Base-by-base conservation (phyloP, 1,284 basidiomycete genomes). In the Trichosporon asahii region DNA sequence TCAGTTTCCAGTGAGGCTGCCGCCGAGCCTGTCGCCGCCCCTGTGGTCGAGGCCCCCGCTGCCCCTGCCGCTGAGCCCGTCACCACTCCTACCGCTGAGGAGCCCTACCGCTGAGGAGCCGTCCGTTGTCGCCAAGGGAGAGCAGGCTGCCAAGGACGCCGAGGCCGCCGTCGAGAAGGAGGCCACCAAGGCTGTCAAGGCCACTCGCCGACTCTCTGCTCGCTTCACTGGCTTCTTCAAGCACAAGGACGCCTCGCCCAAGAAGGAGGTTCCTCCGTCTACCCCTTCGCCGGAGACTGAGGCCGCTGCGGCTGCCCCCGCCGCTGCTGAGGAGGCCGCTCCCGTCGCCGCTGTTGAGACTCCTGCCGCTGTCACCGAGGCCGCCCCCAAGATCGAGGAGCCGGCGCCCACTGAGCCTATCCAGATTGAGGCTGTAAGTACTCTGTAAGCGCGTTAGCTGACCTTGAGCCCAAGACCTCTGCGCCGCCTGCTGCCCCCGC, bases 191-290 rank as follows among this genome's bases (percentile, higher is more conserved):
- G 72, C 71, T 18, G 67, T 76, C 71, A 82, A 82, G 73, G 76
- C 78, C 60, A 72, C 74, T 68, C 80, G 81, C 70, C 79, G 81
- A 49, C 74, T 83, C 29, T 83, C 81, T 15, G 77, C 79, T 55
- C 79, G 80, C 64, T 75, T 82, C 74, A 78, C 75, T 61, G 76
- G 76, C 67, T 79, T 80, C 72, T 73, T 74, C 72, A 69, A 70
- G 69, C 76, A 76, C 71, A 76, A 80, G 68, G 72, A 76, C 49
- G 66, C 71, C 11, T 21, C 75, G 35, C 66, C 72, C 57, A 74
- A 69, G 66, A 67, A 77, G 69, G 76, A 78, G 68, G 72, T 76
- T 66, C 57, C 57, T 27, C 18, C 57, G 27, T 70, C 72, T 8
- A 66, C 70, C 1, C 60, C 67, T 31, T 65, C 69, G 60, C 33